Percentiles rank a stretch among this genome's conserved stretches.
These are phyloP conservation scores for Vitis cinerea DNA, from an alignment of 164 flowering plant species.

Conservation along the genomic window DNA sequence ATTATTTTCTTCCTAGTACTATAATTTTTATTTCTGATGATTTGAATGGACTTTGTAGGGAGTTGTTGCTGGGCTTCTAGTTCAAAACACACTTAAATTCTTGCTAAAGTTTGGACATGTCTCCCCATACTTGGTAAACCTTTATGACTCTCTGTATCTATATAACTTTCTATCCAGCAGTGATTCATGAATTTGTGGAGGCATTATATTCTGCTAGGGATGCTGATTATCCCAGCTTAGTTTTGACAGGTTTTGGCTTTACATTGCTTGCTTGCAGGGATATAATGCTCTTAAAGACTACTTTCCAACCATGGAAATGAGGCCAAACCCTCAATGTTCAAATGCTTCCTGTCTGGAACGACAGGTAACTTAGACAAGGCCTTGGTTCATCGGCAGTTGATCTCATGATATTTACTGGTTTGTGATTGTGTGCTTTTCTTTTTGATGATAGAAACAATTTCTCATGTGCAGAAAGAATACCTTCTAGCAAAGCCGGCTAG, in stretches of 20 bases:
- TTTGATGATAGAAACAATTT: constrained; percentile 12
- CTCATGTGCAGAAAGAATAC: constrained; percentile 67
- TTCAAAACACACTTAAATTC: constrained; percentile 91
- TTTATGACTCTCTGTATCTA: not conserved
- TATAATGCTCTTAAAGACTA: constrained; percentile 93
- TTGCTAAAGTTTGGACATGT: constrained; percentile 89
- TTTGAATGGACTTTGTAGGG: constrained; percentile 52
- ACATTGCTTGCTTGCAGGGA: constrained; percentile 49
- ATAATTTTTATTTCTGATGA: not conserved
- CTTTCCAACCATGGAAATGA: constrained; percentile 98
- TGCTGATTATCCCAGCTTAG: not conserved
- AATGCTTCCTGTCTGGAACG: constrained; percentile 83
- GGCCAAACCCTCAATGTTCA: constrained; percentile 95
- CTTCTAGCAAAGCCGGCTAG: constrained; percentile 69
- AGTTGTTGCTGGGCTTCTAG: constrained; percentile 95
- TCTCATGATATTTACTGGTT: not conserved
- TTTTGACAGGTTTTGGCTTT: constrained; percentile 6
- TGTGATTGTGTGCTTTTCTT: constrained; percentile 17
- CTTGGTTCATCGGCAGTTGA: not conserved
- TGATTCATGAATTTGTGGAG: not conserved
- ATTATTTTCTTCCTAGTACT: not conserved
- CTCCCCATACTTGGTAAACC: constrained; percentile 82
- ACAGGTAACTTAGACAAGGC: constrained; percentile 51
- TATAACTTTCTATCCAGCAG: not conserved
- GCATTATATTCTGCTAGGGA: not conserved